A percentile compares a stretch with the other conserved stretches of the same genome.
Conservation (phyloP, 2,329 filamentous ascomycete species). For the Aphanocladium album region DNA sequence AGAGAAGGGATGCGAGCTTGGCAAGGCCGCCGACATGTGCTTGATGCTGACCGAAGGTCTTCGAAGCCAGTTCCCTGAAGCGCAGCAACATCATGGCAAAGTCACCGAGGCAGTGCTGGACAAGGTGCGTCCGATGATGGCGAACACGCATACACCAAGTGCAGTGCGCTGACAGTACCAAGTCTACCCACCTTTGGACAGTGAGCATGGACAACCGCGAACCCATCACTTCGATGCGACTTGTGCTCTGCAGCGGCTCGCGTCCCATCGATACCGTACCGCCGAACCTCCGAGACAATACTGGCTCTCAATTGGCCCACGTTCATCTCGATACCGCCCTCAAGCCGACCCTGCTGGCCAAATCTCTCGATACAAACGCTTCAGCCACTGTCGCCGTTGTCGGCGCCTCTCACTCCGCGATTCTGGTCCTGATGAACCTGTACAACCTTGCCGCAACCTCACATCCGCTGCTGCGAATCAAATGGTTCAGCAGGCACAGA, state of each 20-base stretch:
- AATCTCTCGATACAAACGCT: constrained; percentile 21
- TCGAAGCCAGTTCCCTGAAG: constrained; percentile 29
- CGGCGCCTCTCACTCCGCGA: constrained; percentile 58
- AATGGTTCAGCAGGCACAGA: constrained; percentile 57
- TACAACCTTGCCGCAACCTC: constrained; percentile 45
- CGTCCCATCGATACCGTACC: constrained; percentile 40
- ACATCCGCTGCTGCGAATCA: constrained; percentile 49
- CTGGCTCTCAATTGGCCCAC: constrained; percentile 17
- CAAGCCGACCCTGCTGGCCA: constrained; percentile 44
- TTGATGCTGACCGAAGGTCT: constrained; percentile 41
- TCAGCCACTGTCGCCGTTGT: constrained; percentile 49
- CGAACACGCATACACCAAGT: not conserved
- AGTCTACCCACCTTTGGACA: constrained; percentile 18
- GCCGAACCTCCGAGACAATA: constrained; percentile 30
- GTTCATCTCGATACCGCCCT: constrained; percentile 51
- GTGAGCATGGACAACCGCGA: constrained; percentile 25
- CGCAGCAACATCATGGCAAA: constrained; percentile 33
- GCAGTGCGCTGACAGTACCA: not conserved
- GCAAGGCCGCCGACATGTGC: constrained; percentile 53
- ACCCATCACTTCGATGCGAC: constrained; percentile 32
- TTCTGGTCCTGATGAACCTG: constrained; percentile 58
- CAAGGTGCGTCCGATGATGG: constrained; percentile 15
- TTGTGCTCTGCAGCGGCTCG: constrained; percentile 57
- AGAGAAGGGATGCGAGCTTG: constrained; percentile 51
- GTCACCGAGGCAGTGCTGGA: constrained; percentile 30